Base-by-base conservation (phyloP, 257 asterid species). In the Pogostemon cablin region DNA sequence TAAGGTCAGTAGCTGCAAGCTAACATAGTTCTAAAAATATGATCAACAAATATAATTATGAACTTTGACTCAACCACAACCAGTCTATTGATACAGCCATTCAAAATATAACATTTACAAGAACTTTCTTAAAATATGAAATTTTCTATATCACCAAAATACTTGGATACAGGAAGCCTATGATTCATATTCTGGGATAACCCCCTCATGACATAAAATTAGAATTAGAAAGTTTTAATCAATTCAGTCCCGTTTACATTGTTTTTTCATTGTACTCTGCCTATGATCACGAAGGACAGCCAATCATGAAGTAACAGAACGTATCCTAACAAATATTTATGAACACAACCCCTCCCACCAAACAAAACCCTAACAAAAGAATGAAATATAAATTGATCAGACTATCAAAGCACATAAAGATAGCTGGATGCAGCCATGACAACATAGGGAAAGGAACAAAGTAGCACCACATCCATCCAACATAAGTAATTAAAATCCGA, bases 211-310 rank as follows among this genome's bases (percentile, higher is more conserved):
- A 40, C 56, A 69, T n/a, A 41, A 1, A 25, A 9, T 32, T 54
- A 4, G 59, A 0, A 50, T 55, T 6, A 49, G 9, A 52, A 15
- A 9, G 8, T 53, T 32, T 38, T 8, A 11, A 38, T 17, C 9
- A 41, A 12, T 68, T 41, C 25, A 52, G 38, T 12, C 50, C 40
- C 8, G 6, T 68, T 40, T 50, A 48, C 55, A n/a, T 7, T 48
- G 41, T 10, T 44, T 9, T 7, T 10, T 40, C 56, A 3, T 11
- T 50, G 15, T 50, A 50, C 3, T 50, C 44, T 58, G 40, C 75
- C 66, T 25, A 44, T 69, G 67, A 70, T 58, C 17, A 35, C 46
- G 60, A 58, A 48, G 3, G 59, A n/a, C 40, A 11, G 5, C 43
- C 32, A 25, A 25, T 25, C 2, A 25, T 25, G 32, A 25, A 44